phyloP scores from a whole-genome alignment of 306 rosid genomes.

The Elaeagnus macrophylla region DNA sequence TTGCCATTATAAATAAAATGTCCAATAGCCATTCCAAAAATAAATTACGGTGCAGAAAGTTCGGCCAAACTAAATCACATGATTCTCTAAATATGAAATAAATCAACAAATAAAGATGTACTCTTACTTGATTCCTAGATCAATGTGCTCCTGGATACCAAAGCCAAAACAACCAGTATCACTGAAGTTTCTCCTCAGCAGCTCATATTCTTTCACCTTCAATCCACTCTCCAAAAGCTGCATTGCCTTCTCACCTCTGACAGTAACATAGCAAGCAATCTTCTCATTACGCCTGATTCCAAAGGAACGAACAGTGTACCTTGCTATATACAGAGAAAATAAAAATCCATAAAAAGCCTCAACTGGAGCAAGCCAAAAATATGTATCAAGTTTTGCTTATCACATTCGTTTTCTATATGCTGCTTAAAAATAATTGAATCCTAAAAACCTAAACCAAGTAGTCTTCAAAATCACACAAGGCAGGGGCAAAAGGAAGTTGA shows the following conservation, averaged over 20 bases:
- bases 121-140: slow-evolving; percentile 78
- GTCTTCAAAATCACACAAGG: too few relatives aligned
- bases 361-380: too few relatives aligned
- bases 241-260: slow-evolving; percentile 83
- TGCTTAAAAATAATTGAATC: too few relatives aligned
- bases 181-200: slow-evolving; percentile 71
- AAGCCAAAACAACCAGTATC: slow-evolving; percentile 81
- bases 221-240: slow-evolving; percentile 81
- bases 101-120: not conserved
- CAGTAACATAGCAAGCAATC: slow-evolving; percentile 87
- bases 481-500: too few relatives aligned
- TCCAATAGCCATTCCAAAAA: not conserved
- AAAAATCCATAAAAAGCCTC: too few relatives aligned
- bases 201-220: slow-evolving; percentile 76
- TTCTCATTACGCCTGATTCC: slow-evolving; percentile 81
- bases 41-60: too few relatives aligned
- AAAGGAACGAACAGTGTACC: slow-evolving; percentile 77
- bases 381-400: too few relatives aligned
- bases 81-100: not conserved
- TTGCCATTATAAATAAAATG: not conserved
- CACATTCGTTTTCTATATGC: too few relatives aligned
- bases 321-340: slow-evolving; percentile 28
- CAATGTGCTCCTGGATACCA: slow-evolving; percentile 87
- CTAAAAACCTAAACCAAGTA: too few relatives aligned
- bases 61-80: not conserved